phyloP scores from a whole-genome alignment of 2,329 filamentous ascomycete genomes.

The Neoascochyta sp. region DNA sequence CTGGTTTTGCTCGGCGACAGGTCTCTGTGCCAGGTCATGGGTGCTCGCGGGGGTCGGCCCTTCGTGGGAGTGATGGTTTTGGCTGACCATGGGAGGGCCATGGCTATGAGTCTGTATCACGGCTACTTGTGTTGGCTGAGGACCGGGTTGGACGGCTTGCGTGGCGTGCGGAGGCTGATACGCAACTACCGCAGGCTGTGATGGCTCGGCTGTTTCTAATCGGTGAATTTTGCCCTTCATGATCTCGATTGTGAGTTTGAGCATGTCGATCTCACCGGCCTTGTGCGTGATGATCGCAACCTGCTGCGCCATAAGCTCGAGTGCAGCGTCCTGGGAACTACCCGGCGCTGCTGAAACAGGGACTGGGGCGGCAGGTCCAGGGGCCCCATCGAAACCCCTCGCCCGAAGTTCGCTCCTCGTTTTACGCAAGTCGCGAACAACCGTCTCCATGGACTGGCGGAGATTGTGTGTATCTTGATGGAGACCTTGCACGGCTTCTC shows the following conservation, averaged over 20 bases:
- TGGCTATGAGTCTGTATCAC: conserved; percentile 1
- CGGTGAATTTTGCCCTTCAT: conserved; percentile 46
- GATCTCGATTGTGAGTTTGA: conserved; percentile 48
- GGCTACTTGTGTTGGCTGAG: conserved; percentile 1
- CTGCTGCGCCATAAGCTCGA: conserved; percentile 46
- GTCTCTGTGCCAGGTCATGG: too few relatives aligned
- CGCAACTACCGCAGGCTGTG: background rate
- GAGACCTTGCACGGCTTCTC: conserved; percentile 39
- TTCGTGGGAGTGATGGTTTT: conserved; percentile 8
- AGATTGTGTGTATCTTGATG: conserved; percentile 42
- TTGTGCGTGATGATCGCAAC: conserved; percentile 41
- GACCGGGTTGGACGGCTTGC: conserved; percentile 12
- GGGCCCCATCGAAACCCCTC: conserved; percentile 8
- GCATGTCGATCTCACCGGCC: conserved; percentile 45
- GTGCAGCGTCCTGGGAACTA: conserved; percentile 35
- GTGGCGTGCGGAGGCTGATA: conserved; percentile 12
- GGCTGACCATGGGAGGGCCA: too few relatives aligned
- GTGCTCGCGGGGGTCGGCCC: too few relatives aligned
- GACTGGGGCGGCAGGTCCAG: too few relatives aligned
- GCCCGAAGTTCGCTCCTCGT: conserved; percentile 20
- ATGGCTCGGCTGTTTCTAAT: conserved; percentile 13
- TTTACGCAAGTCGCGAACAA: conserved; percentile 35
- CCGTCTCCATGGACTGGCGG: conserved; percentile 33
- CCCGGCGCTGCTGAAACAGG: conserved; percentile 3
- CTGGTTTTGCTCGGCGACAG: conserved; percentile 14